phyloP scores from a whole-genome alignment of 805 yeast species.

The Suhomyces vadensis region DNA sequence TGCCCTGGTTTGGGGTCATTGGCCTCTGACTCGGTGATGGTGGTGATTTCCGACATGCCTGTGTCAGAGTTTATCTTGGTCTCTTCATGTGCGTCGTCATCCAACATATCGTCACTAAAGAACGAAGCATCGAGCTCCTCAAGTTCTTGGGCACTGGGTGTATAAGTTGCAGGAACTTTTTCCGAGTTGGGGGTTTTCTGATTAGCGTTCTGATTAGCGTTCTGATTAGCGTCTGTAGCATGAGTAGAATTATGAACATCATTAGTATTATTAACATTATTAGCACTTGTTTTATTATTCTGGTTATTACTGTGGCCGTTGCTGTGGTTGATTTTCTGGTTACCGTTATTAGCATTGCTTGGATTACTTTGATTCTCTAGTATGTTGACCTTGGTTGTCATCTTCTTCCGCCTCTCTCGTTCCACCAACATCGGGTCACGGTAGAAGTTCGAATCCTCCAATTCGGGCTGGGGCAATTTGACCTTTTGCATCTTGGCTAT shows the following conservation, averaged over 20 bases:
- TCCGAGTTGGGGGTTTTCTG: not conserved
- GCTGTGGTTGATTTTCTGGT: not conserved
- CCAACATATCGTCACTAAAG: conserved; percentile 41
- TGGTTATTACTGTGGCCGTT: not conserved
- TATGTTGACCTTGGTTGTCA: conserved; percentile 10
- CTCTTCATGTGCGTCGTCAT: conserved; percentile 17
- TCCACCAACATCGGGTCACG: conserved; percentile 37
- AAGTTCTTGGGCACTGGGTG: conserved; percentile 15
- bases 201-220: conserved; percentile 1
- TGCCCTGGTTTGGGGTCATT: conserved; percentile 5
- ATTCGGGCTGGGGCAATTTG: conserved; percentile 28
- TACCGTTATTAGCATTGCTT: not conserved
- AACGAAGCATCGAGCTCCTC: conserved; percentile 45
- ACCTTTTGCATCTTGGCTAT: conserved; percentile 51
- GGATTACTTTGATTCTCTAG: conserved; percentile 5
- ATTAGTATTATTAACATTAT: too few species aligned
- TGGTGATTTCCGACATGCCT: conserved; percentile 2
- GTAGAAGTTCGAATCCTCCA: conserved; percentile 34
- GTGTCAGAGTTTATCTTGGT: not conserved
- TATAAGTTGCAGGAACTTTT: conserved; percentile 8
- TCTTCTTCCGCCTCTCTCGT: conserved; percentile 25
- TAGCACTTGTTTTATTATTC: not conserved
- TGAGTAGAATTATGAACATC: too few species aligned
- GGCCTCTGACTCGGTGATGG: not conserved
- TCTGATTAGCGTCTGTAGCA: conserved; percentile 6